A percentile compares a stretch with the other conserved stretches of the same genome.
These are phyloP conservation scores for Leccinellum rugosiceps DNA, from an alignment of 768 basidiomycete genomes.

Conservation along the genomic window DNA sequence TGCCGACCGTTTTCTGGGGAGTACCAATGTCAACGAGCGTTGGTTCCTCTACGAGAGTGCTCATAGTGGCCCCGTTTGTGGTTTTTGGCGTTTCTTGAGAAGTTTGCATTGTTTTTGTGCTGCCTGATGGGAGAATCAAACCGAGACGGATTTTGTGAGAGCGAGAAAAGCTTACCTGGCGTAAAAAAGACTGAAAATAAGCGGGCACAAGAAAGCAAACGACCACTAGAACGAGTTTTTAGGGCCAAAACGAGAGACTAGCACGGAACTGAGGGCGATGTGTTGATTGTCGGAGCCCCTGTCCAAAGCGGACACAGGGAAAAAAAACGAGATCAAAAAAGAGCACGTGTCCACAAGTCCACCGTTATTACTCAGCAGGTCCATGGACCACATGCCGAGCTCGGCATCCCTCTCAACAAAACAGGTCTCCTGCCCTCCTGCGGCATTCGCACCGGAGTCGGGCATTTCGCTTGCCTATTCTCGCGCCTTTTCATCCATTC, in stretches of 20 bases:
- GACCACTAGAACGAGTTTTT: constrained; percentile 17
- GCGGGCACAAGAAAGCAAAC: background rate
- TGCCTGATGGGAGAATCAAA: constrained; percentile 30
- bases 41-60: constrained; percentile 14
- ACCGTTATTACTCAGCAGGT: constrained; percentile 22
- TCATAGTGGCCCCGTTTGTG: constrained; percentile 6
- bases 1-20: constrained; percentile 30
- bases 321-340: constrained; percentile 34
- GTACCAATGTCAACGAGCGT: constrained; percentile 26
- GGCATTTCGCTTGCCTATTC: background rate
- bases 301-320: constrained; percentile 35
- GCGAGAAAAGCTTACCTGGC: constrained; percentile 11
- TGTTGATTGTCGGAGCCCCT: constrained; percentile 38
- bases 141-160: background rate
- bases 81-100: constrained; percentile 23
- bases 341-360: constrained; percentile 29
- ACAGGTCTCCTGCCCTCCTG: background rate
- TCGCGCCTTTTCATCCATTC: constrained; percentile 7
- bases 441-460: constrained; percentile 7
- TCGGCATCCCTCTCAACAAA: constrained; percentile 3
- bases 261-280: constrained; percentile 21
- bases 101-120: constrained; percentile 32
- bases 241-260: constrained; percentile 8
- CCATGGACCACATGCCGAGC: constrained; percentile 24
- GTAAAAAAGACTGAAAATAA: background rate